Conservation (phyloP, 2,329 filamentous ascomycete genomes). For the Thielaviopsis euricoi region DNA sequence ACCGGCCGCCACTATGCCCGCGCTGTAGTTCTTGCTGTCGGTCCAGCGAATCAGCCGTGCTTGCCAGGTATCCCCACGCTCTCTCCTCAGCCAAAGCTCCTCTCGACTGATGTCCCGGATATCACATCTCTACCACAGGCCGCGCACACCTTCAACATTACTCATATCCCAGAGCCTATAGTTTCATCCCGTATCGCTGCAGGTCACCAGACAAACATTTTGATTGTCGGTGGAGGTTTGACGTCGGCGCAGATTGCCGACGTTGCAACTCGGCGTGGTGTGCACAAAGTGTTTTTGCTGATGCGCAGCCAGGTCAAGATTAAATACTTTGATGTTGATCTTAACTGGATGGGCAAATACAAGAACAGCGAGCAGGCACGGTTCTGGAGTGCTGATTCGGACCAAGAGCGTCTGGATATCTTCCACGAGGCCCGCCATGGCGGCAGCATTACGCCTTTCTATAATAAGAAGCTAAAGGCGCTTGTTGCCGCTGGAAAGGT, state of each 20-base stretch:
- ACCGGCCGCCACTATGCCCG: slow-evolving; percentile 37
- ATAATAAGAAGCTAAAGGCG: slow-evolving; percentile 47
- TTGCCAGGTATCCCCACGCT: slow-evolving; percentile 25
- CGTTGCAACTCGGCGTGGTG: slow-evolving; percentile 45
- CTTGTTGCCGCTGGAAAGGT: slow-evolving; percentile 37
- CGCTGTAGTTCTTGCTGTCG: slow-evolving; percentile 53
- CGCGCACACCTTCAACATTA: slow-evolving; percentile 50
- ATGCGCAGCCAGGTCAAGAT: slow-evolving; percentile 41
- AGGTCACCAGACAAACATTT: slow-evolving; percentile 37
- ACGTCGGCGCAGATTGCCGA: slow-evolving; percentile 62
- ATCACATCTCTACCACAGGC: slow-evolving; percentile 15
- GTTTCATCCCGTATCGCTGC: slow-evolving; percentile 33
- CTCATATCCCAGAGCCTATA: slow-evolving; percentile 35
- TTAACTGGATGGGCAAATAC: slow-evolving; percentile 71
- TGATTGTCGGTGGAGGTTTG: slow-evolving; percentile 60
- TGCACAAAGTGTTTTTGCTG: slow-evolving; percentile 52
- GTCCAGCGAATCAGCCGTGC: slow-evolving; percentile 44
- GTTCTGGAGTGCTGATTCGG: slow-evolving; percentile 62
- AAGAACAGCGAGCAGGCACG: slow-evolving; percentile 59
- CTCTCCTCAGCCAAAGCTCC: slow-evolving; percentile 19
- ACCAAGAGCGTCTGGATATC: slow-evolving; percentile 51
- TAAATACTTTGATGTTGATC: slow-evolving; percentile 63
- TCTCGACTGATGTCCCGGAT: neutral
- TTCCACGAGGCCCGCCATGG: slow-evolving; percentile 51
- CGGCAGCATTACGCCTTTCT: slow-evolving; percentile 58